These are phyloP conservation scores for Quercus rubra DNA, from an alignment of 306 rosid species.

Conservation along the genomic window DNA sequence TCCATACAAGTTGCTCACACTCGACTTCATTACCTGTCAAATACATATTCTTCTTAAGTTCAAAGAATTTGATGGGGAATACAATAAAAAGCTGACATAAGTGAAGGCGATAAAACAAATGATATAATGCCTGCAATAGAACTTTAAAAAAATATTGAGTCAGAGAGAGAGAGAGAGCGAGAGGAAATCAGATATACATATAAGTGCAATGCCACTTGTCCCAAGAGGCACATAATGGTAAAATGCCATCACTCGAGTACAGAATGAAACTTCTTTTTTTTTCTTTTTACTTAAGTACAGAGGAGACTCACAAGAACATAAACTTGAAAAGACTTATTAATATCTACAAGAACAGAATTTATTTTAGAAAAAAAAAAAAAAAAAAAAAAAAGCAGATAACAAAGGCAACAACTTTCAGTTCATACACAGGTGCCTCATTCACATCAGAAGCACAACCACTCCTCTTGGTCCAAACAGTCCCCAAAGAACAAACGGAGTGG, in stretches of 20 bases:
- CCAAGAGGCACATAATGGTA: background rate
- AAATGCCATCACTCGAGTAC: background rate
- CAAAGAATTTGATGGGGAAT: constrained; percentile 5
- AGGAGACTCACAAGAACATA: background rate
- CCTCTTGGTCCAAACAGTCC: background rate
- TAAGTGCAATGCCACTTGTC: background rate
- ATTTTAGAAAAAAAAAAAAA: background rate
- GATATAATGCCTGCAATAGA: background rate
- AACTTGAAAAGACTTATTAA: background rate
- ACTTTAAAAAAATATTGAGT: background rate
- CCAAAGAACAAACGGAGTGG: background rate
- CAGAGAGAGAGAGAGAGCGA: too few relatives aligned
- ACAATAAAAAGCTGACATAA: constrained; percentile 3
- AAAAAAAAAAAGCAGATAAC: background rate
- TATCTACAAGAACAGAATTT: background rate
- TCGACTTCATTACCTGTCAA: constrained; percentile 96
- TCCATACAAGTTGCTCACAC: constrained; percentile 97
- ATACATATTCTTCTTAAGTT: constrained; percentile 21
- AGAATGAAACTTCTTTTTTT: too few relatives aligned
- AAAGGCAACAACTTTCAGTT: background rate
- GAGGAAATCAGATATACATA: background rate
- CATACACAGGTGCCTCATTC: background rate
- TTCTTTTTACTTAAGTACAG: background rate
- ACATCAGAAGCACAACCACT: background rate
- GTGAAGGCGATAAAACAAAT: constrained; percentile 14